Conservation (phyloP, 164 flowering plant genomes). For the Houttuynia cordata region DNA sequence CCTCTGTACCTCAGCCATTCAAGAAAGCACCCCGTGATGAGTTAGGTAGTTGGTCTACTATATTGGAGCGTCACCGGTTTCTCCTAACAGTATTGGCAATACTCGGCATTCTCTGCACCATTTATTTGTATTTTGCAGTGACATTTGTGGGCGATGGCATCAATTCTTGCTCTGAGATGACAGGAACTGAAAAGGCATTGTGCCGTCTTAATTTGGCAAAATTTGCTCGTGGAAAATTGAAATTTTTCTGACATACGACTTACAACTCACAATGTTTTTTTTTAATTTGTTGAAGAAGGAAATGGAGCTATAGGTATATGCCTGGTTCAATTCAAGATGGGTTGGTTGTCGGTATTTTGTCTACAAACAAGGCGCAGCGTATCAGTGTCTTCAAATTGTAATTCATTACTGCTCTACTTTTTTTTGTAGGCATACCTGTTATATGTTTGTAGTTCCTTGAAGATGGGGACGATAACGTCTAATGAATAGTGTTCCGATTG, state of each 20-base stretch:
- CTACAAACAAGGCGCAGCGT: neutral
- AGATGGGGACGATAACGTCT: too few species aligned
- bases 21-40: constrained; percentile 38
- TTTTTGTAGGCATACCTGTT: too few species aligned
- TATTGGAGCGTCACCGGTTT: constrained; percentile 57
- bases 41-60: constrained; percentile 42
- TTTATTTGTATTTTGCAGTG: constrained; percentile 75
- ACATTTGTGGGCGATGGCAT: constrained; percentile 36
- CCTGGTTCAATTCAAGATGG: too few species aligned
- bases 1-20: constrained; percentile 25
- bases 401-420: too few species aligned
- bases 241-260: constrained; percentile 21
- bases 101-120: constrained; percentile 46
- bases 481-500: too few species aligned
- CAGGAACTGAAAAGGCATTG: constrained; percentile 30
- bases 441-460: too few species aligned
- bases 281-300: neutral
- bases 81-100: constrained; percentile 51
- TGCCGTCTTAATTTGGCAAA: constrained; percentile 44
- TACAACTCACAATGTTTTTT: neutral
- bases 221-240: constrained; percentile 42
- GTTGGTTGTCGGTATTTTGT: too few species aligned
- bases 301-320: neutral
- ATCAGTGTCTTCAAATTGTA: neutral
- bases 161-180: constrained; percentile 39